Evolutionary conservation across 2,329 filamentous ascomycete species (phyloP), one percentile per base, ranked within the genome.

Genomic region (Periconia macrospinosa): DNA sequence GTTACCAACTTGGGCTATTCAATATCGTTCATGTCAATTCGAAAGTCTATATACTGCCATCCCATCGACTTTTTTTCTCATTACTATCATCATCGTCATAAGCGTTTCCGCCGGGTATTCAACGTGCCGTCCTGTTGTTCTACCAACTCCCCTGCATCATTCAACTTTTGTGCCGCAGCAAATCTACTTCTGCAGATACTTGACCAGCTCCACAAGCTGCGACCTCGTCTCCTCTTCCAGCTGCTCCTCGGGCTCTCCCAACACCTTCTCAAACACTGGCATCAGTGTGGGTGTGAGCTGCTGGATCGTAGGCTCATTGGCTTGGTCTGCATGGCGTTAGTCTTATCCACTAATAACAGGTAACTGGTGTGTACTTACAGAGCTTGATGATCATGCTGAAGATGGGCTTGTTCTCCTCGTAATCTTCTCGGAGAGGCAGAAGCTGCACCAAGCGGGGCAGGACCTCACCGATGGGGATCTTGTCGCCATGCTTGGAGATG

Each of bases 381-480:
- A 97, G 83, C 75, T 89, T 87, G 75, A 90, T 88, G 67, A 99
- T 88, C 85, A 92, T 95, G 73, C 89, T 84, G 78, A 89, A 99
- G 55, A 97, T 87, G 9, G 94, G 92, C 67, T 91, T 90, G 77
- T 99, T 97, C 84, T 97, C 94, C 76, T 97, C 92, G 66, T 85
- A 97, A 74, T 97, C 94, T 71, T 96, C 92, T 75, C 90, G 90
- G 58, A 97, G 81, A 10, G 94, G 94, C 37, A 97, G 83, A 27
- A 92, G 83, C 56, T 84, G 83, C 52, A 95, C 83, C 27, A 97
- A 78, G 1, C 86, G 86, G 23, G 93, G 92, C 1, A 99, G 83
- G 18, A 96, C 90, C 55, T 96, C 87, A 40, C 83, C 78, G 49
- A 96, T 83, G 17, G 93, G 92, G 10, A 95, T 87, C 62, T 84